Conservation (phyloP, 371 early-diverging fungal genomes). For the Saksenaea oblongispora region DNA sequence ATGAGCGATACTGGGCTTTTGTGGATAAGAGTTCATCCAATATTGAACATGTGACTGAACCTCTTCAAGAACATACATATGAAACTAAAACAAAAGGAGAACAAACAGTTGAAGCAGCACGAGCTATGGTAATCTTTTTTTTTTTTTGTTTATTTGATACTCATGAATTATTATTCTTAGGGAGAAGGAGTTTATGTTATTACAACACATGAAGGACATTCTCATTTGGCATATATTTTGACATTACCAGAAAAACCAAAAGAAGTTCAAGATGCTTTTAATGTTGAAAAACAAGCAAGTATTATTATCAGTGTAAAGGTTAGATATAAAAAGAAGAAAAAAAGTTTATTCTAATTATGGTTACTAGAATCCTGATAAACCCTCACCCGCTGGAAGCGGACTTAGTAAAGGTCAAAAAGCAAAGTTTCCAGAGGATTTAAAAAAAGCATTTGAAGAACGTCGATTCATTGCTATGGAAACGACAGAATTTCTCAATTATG, state of each 20-base stretch:
- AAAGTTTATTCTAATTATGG: neutral
- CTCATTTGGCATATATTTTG: slow-evolving; percentile 41
- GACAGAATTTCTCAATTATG: slow-evolving; percentile 34
- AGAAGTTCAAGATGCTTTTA: slow-evolving; percentile 49
- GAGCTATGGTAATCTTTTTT: slow-evolving; percentile 40
- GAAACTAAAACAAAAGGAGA: slow-evolving; percentile 46
- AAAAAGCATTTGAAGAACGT: slow-evolving; percentile 26
- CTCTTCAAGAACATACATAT: slow-evolving; percentile 34
- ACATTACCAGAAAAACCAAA: slow-evolving; percentile 36
- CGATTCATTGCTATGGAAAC: slow-evolving; percentile 36
- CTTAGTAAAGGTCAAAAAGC: slow-evolving; percentile 28
- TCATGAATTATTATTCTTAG: slow-evolving; percentile 3
- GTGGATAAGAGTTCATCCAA: slow-evolving; percentile 31
- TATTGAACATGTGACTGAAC: slow-evolving; percentile 21
- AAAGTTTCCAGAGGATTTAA: slow-evolving; percentile 21
- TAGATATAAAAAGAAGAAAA: neutral
- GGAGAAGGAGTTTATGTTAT: slow-evolving; percentile 38
- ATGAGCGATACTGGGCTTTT: slow-evolving; percentile 44
- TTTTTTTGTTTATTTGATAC: neutral
- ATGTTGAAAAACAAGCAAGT: slow-evolving; percentile 44
- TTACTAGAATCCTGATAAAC: slow-evolving; percentile 24
- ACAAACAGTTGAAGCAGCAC: slow-evolving; percentile 29
- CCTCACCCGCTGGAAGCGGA: slow-evolving; percentile 27
- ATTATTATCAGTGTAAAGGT: slow-evolving; percentile 54
- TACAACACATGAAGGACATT: slow-evolving; percentile 25